These are phyloP conservation scores for Chaetomium sp. DNA, from an alignment of 2,329 filamentous ascomycete genomes.

Conservation along the genomic window DNA sequence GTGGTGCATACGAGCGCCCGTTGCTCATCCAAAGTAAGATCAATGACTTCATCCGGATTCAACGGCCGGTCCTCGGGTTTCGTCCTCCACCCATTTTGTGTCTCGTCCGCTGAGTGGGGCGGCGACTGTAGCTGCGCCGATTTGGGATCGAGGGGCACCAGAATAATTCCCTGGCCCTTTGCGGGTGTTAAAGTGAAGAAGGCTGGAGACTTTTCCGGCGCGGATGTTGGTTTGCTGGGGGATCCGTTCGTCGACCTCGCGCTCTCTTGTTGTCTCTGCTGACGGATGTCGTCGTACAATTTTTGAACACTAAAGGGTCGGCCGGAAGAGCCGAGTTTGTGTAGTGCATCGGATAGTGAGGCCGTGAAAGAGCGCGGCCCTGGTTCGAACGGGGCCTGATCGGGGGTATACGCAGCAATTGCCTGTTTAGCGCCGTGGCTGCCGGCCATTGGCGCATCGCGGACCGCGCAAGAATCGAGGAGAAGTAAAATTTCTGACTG, in stretches of 20 bases:
- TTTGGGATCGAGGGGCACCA: slow-evolving; percentile 41
- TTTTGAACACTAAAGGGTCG: slow-evolving; percentile 51
- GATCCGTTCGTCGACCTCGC: slow-evolving; percentile 42
- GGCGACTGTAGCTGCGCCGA: slow-evolving; percentile 28
- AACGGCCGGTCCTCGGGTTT: slow-evolving; percentile 18
- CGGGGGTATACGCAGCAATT: slow-evolving; percentile 53
- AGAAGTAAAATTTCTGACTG: slow-evolving; percentile 57
- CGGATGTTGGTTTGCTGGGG: slow-evolving; percentile 29
- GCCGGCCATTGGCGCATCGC: slow-evolving; percentile 43
- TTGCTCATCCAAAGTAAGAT: slow-evolving; percentile 55
- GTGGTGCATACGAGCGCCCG: slow-evolving; percentile 61
- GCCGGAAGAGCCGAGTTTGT: slow-evolving; percentile 43
- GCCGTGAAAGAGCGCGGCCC: slow-evolving; percentile 52
- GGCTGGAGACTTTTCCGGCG: slow-evolving; percentile 38
- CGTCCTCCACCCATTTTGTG: slow-evolving; percentile 18
- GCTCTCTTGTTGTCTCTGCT: slow-evolving; percentile 39
- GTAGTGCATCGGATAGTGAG: slow-evolving; percentile 49
- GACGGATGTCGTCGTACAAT: slow-evolving; percentile 50
- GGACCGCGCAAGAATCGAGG: slow-evolving; percentile 55
- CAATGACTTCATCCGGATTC: slow-evolving; percentile 39
- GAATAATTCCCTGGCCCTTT: slow-evolving; percentile 45
- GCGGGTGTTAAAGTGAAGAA: slow-evolving; percentile 51
- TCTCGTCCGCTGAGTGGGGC: slow-evolving; percentile 24
- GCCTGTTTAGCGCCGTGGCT: slow-evolving; percentile 55
- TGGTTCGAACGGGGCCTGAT: slow-evolving; percentile 40